A percentile compares a stretch with the other conserved stretches of the same genome.
Evolutionary conservation across 2,329 filamentous ascomycete species (phyloP).

Genomic region (Beauveria medogensis): DNA sequence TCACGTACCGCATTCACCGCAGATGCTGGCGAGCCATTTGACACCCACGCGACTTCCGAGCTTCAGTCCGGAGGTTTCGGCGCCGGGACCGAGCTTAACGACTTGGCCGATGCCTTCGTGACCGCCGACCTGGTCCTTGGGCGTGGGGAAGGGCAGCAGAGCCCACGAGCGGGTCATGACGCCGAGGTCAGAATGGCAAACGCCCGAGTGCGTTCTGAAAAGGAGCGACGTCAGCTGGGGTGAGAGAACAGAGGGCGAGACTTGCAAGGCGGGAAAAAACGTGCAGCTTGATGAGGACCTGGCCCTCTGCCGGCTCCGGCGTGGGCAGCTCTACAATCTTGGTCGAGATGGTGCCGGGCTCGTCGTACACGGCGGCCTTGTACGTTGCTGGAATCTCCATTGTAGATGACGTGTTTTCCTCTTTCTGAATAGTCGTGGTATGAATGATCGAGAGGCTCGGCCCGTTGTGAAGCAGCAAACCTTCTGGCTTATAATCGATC

Average conservation of each 20-base stretch:
- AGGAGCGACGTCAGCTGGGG: not conserved
- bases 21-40: conserved; percentile 57
- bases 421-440: not conserved
- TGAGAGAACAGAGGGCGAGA: no score
- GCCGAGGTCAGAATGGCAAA: conserved; percentile 20
- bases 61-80: conserved; percentile 47
- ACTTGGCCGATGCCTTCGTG: conserved; percentile 62
- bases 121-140: conserved; percentile 40
- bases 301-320: conserved; percentile 17
- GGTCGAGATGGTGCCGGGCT: conserved; percentile 20
- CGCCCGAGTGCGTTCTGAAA: conserved; percentile 17
- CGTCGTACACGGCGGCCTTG: conserved; percentile 18
- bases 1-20: conserved; percentile 35
- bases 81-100: conserved; percentile 55
- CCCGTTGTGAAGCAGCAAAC: no score
- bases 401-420: not conserved
- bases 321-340: conserved; percentile 19
- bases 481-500: no score
- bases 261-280: not conserved
- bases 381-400: conserved; percentile 9
- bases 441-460: no score
- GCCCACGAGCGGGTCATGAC: conserved; percentile 12
- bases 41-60: conserved; percentile 63
- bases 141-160: conserved; percentile 6
- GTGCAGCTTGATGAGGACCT: conserved; percentile 20